Evolutionary conservation across 2,329 filamentous ascomycete genomes (phyloP).

Genomic region (Byssoonygena ceratinophila): DNA sequence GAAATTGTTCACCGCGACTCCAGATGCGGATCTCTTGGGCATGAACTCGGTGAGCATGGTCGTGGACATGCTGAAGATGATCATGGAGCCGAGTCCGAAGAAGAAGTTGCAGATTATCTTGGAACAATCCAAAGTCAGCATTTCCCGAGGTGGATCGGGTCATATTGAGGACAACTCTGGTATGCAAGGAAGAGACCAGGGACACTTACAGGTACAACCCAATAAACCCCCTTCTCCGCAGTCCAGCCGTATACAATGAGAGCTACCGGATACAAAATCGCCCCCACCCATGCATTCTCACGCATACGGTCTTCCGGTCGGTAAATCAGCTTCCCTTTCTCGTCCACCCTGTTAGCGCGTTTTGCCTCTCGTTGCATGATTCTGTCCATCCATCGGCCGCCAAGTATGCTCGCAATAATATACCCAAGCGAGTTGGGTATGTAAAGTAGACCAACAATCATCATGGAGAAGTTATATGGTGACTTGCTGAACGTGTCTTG

Average conservation of each 20-base stretch:
- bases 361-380: constrained; percentile 70
- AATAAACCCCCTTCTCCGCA: constrained; percentile 51
- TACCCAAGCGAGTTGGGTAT: constrained; percentile 68
- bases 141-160: no score
- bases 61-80: constrained; percentile 61
- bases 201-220: constrained; percentile 48
- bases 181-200: no score
- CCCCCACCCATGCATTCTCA: constrained; percentile 70
- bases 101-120: constrained; percentile 55
- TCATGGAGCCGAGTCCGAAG: constrained; percentile 68
- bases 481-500: constrained; percentile 55
- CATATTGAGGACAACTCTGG: no score
- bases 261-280: constrained; percentile 57
- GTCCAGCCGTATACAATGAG: constrained; percentile 72
- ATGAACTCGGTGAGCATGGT: constrained; percentile 84
- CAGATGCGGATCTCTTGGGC: constrained; percentile 57
- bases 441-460: constrained; percentile 65
- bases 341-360: constrained; percentile 59
- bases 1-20: constrained; percentile 74
- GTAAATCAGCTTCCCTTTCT: constrained; percentile 54
- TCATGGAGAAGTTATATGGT: constrained; percentile 58
- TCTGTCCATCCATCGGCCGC: constrained; percentile 65
- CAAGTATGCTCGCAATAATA: constrained; percentile 55
- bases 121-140: constrained; percentile 11
- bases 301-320: constrained; percentile 71